Evolutionary conservation across 164 flowering plant genomes (phyloP).

Genomic region (Chimonanthus praecox): DNA sequence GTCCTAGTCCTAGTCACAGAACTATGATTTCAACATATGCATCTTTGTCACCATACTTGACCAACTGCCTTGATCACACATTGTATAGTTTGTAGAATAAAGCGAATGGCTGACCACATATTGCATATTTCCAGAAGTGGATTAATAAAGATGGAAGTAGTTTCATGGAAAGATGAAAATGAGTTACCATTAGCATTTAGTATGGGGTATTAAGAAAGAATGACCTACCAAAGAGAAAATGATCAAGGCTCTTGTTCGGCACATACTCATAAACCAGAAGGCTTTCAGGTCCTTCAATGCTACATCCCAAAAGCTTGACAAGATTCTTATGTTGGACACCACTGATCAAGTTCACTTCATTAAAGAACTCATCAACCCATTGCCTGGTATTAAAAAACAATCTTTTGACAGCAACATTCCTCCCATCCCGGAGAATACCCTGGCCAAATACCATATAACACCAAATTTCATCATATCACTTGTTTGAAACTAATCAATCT

Average conservation of each 20-base stretch:
- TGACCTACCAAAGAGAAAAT: conserved; percentile 39
- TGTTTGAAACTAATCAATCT: too few species aligned
- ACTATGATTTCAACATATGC: too few species aligned
- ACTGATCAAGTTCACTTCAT: conserved; percentile 78
- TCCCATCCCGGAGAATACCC: conserved; percentile 65
- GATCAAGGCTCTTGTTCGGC: conserved; percentile 52
- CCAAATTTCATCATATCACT: not conserved
- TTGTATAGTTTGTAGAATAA: not conserved
- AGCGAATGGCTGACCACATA: not conserved
- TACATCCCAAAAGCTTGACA: conserved; percentile 75
- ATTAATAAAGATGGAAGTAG: not conserved
- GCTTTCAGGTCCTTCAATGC: conserved; percentile 87
- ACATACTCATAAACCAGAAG: conserved; percentile 80
- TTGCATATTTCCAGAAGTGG: not conserved
- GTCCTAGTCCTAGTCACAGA: too few species aligned
- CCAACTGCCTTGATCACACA: not conserved
- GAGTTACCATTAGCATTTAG: not conserved
- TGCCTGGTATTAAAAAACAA: conserved; percentile 72
- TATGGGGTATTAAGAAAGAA: conserved; percentile 9
- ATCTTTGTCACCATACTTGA: too few species aligned
- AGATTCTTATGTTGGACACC: conserved; percentile 68
- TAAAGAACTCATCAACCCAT: conserved; percentile 88
- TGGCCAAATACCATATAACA: conserved; percentile 11
- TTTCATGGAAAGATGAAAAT: not conserved
- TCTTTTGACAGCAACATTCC: conserved; percentile 63